phyloP scores from a whole-genome alignment of 108 stramenopile species.

The Heterococcus sp. region DNA sequence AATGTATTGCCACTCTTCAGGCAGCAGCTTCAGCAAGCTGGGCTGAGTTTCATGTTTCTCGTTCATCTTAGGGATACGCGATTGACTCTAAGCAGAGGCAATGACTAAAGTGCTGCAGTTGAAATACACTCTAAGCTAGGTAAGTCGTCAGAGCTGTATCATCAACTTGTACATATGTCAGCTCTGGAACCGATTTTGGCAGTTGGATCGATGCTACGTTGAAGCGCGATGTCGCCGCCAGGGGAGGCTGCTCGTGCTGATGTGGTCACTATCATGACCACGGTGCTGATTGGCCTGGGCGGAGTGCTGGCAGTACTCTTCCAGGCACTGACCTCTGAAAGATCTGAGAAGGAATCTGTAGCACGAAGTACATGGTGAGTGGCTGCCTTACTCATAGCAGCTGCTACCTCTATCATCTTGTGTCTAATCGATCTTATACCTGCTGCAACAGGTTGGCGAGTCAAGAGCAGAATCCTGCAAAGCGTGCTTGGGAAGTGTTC shows the following conservation, averaged over 20 bases:
- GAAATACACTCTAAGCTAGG: neutral
- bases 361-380: neutral
- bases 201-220: no score
- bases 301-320: no score
- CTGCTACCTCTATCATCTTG: no score
- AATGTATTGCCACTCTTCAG: neutral
- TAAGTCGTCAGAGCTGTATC: neutral
- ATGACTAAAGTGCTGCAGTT: neutral
- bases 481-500: conserved; percentile 50
- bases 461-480: conserved; percentile 15
- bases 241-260: no score
- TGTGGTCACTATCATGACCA: no score
- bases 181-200: no score
- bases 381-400: neutral
- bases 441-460: conserved; percentile 22
- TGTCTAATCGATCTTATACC: no score
- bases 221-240: no score
- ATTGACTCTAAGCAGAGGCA: neutral
- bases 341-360: no score
- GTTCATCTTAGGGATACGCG: neutral
- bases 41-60: neutral
- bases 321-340: no score
- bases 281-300: neutral
- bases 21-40: neutral
- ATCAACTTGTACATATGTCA: neutral